These are phyloP conservation scores for Amorphotheca resinae DNA, from an alignment of 495 filamentous ascomycete genomes.

Conservation along the genomic window DNA sequence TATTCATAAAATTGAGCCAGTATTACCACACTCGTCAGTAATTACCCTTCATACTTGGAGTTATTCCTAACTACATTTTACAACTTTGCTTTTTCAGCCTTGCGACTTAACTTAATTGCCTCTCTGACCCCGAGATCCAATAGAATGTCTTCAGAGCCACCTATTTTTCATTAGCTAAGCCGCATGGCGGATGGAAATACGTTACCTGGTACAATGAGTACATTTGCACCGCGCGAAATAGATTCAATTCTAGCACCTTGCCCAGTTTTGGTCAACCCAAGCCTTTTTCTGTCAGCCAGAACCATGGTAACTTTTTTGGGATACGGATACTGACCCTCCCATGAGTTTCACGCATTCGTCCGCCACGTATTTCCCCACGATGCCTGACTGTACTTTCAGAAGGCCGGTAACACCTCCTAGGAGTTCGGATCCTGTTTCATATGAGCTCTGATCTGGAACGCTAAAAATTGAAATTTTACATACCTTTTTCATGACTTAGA, in stretches of 20 bases:
- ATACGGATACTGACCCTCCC: conserved; percentile 41
- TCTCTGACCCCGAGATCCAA: conserved; percentile 88
- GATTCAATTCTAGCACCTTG: conserved; percentile 92
- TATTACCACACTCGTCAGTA: too few species aligned
- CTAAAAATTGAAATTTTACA: conserved; percentile 35
- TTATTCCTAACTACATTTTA: conserved; percentile 2
- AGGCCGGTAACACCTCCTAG: conserved; percentile 86
- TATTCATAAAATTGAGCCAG: too few species aligned
- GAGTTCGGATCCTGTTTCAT: conserved; percentile 26
- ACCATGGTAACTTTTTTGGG: conserved; percentile 74
- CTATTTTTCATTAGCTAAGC: neutral
- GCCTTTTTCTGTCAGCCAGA: conserved; percentile 79
- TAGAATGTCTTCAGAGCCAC: conserved; percentile 92
- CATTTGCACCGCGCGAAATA: conserved; percentile 80
- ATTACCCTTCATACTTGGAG: too few species aligned
- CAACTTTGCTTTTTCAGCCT: conserved; percentile 19
- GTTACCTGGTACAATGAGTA: conserved; percentile 80
- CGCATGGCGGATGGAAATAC: neutral
- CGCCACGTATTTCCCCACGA: conserved; percentile 11
- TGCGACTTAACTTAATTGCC: conserved; percentile 72
- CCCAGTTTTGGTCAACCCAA: conserved; percentile 85
- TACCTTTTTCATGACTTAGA: conserved; percentile 88
- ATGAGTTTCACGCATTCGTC: conserved; percentile 14
- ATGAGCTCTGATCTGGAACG: conserved; percentile 23
- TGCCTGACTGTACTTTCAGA: conserved; percentile 65